Evolutionary conservation across 306 rosid genomes (phyloP).

Genomic region (Vigna mungo): DNA sequence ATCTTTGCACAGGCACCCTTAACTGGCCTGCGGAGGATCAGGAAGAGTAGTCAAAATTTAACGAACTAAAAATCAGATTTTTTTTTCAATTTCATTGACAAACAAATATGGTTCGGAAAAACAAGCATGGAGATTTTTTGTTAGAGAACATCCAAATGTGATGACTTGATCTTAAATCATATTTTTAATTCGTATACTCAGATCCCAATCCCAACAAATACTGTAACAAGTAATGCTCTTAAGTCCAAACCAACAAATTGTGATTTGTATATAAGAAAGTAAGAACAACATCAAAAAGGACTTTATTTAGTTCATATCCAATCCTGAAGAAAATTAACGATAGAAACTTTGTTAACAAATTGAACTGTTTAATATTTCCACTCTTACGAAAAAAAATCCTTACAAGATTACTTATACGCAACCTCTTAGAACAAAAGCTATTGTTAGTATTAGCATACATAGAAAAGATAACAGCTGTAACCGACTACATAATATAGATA

Average conservation of each 20-base stretch:
- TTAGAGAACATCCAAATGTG: constrained; percentile 7
- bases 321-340: too few relatives aligned
- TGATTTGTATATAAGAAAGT: constrained; percentile 14
- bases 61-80: constrained; percentile 35
- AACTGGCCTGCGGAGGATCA: constrained; percentile 63
- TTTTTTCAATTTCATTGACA: constrained; percentile 3
- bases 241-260: constrained; percentile 25
- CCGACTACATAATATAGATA: too few relatives aligned
- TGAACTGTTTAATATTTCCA: too few relatives aligned
- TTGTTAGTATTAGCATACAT: too few relatives aligned
- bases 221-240: constrained; percentile 28
- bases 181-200: neutral
- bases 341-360: too few relatives aligned
- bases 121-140: constrained; percentile 18
- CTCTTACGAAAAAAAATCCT: too few relatives aligned
- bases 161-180: constrained; percentile 12
- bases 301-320: constrained; percentile 14
- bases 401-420: too few relatives aligned
- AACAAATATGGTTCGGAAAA: constrained; percentile 2
- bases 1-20: constrained; percentile 66
- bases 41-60: constrained; percentile 37
- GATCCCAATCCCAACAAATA: constrained; percentile 6
- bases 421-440: too few relatives aligned
- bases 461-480: too few relatives aligned
- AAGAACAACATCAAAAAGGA: constrained; percentile 22